These are phyloP conservation scores for Pseudogymnoascus sp. DNA, from an alignment of 2,329 filamentous ascomycete species.

Conservation along the genomic window DNA sequence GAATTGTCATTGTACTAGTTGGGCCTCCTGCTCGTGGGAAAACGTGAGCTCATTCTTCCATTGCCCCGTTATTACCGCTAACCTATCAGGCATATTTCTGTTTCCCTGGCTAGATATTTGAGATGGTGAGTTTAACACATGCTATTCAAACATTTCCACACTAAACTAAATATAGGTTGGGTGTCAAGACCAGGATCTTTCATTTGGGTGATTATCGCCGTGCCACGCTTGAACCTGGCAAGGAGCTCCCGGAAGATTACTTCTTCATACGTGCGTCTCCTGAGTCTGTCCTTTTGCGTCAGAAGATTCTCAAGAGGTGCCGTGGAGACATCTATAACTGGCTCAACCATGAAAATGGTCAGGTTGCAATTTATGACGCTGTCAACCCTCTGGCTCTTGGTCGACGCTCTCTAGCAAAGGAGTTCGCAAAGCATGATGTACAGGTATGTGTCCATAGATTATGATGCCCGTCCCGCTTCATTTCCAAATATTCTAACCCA, in stretches of 20 bases:
- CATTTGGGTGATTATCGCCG: constrained; percentile 94
- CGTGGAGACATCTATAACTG: constrained; percentile 95
- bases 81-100: constrained; percentile 70
- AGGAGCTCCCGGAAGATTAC: constrained; percentile 89
- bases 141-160: neutral
- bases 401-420: constrained; percentile 77
- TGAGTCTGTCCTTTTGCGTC: constrained; percentile 81
- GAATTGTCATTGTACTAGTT: constrained; percentile 95
- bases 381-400: constrained; percentile 86
- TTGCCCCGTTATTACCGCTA: neutral
- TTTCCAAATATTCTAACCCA: neutral
- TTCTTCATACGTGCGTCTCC: constrained; percentile 95
- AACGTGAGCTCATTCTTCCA: constrained; percentile 50
- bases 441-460: constrained; percentile 45
- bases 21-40: constrained; percentile 92
- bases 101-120: constrained; percentile 88
- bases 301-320: constrained; percentile 97
- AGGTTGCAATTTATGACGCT: constrained; percentile 97
- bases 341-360: constrained; percentile 92
- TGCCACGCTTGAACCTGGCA: constrained; percentile 75
- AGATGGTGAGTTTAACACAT: constrained; percentile 55
- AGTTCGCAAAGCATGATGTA: constrained; percentile 96
- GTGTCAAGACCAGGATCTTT: constrained; percentile 96
- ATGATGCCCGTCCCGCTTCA: neutral
- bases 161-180: constrained; percentile 51